Conservation (phyloP, 345 rosid species). For the Arabidopsis thaliana region TAIR10.1 NC_003070.9:5186501-5187000, state of each 20-base stretch:
- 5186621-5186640: constrained; percentile 69
- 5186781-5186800: constrained; percentile 47
- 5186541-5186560: constrained; percentile 10
- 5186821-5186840: constrained; percentile 54
- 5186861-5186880: constrained; percentile 24
- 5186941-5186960: constrained; percentile 46
- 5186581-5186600: constrained; percentile 60
- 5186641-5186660: constrained; percentile 95
- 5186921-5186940: constrained; percentile 1
- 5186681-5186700: constrained; percentile 45
- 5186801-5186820: constrained; percentile 58
- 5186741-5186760: constrained; percentile 30
- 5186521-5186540: not conserved
- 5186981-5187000: constrained; percentile 19
- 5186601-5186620: constrained; percentile 97
- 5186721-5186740: constrained; percentile 29
- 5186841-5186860: constrained; percentile 42
- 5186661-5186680: constrained; percentile 83
- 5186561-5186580: constrained; percentile 6
- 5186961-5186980: constrained; percentile 9
- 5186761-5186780: constrained; percentile 24
- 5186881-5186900: not conserved
- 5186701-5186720: constrained; percentile 45
- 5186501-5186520: not conserved
- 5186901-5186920: constrained; percentile 6